A percentile compares a stretch with the other conserved stretches of the same genome.
Conservation (phyloP, 106 monocot species). For the Platanthera zijinensis region DNA sequence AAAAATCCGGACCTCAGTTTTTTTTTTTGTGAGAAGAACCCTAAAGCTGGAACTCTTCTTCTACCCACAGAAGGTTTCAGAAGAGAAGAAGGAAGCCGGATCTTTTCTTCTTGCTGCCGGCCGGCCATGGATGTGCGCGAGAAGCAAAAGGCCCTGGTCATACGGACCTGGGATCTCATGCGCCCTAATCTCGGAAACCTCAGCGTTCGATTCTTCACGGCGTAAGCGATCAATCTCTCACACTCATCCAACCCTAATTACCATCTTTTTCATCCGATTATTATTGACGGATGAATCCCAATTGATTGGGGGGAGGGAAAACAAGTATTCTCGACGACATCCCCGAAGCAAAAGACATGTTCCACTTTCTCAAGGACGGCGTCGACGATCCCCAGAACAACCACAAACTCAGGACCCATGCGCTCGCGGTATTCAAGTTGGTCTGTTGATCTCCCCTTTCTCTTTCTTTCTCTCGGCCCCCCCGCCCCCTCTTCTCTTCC, state of each 20-base stretch:
- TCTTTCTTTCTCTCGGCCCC: neutral
- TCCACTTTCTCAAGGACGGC: neutral
- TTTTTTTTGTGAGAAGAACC: no score
- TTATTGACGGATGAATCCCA: neutral
- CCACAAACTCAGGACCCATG: neutral
- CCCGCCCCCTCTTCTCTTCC: neutral
- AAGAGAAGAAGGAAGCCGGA: neutral
- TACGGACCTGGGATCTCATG: neutral
- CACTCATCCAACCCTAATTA: neutral
- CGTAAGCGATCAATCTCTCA: neutral
- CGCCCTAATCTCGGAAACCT: neutral
- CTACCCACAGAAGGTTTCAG: no score
- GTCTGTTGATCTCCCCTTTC: neutral
- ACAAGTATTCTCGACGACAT: neutral
- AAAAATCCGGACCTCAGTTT: no score
- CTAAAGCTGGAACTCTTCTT: no score
- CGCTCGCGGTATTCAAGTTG: slow-evolving; percentile 1
- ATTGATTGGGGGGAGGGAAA: neutral
- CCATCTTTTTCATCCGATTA: neutral
- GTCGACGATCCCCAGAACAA: neutral
- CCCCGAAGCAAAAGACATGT: neutral
- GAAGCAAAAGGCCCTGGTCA: neutral
- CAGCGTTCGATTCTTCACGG: slow-evolving; percentile 4
- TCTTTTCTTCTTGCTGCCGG: neutral
- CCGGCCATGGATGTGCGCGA: neutral